Evolutionary conservation across 2,329 filamentous ascomycete species (phyloP).

Genomic region (Davidsoniella neocaledoniae): DNA sequence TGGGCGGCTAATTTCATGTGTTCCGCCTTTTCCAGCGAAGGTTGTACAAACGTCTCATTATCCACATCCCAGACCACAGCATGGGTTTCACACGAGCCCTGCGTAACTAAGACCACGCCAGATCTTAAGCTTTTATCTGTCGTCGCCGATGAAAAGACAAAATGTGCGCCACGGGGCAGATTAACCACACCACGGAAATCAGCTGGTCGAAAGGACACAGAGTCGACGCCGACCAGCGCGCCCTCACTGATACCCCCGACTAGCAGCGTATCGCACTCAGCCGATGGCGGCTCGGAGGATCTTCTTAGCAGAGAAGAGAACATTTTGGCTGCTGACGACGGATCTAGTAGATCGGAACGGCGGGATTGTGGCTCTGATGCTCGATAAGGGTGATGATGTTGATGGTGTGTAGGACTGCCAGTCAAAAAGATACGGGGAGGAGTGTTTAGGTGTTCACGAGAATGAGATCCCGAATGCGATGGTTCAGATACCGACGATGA

Average conservation of each 20-base stretch:
- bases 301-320: background rate
- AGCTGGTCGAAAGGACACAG: constrained; percentile 29
- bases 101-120: constrained; percentile 39
- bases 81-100: constrained; percentile 21
- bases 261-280: background rate
- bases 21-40: constrained; percentile 22
- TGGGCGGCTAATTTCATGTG: background rate
- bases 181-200: constrained; percentile 37
- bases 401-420: too few relatives aligned
- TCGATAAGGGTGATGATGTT: too few relatives aligned
- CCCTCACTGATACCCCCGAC: constrained; percentile 28
- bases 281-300: too few relatives aligned
- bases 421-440: too few relatives aligned
- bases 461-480: background rate
- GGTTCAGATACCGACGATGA: background rate
- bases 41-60: constrained; percentile 36
- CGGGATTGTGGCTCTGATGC: too few relatives aligned
- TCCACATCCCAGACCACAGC: constrained; percentile 39
- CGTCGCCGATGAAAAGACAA: constrained; percentile 38
- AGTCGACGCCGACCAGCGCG: constrained; percentile 38
- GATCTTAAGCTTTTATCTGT: constrained; percentile 31
- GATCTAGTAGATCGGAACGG: too few relatives aligned
- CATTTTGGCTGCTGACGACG: background rate
- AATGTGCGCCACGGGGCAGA: constrained; percentile 38
- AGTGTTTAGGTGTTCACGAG: too few relatives aligned